A percentile compares a stretch with the other conserved stretches of the same genome.
Conservation (phyloP, 1,284 basidiomycete species). For the Puccinia brachypodii region DNA sequence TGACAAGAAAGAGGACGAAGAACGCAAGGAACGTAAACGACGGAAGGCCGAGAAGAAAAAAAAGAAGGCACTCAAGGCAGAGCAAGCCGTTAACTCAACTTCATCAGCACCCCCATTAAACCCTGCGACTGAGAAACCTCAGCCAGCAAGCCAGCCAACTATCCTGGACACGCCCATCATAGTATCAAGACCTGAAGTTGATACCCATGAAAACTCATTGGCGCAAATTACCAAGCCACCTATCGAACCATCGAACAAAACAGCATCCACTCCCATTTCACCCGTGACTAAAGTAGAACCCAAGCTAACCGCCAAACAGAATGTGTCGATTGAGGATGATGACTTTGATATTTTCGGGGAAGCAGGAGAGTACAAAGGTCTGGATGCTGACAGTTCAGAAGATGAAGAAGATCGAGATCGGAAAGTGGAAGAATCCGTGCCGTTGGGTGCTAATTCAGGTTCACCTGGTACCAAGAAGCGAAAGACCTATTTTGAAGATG, state of each 20-base stretch:
- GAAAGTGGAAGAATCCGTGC: not conserved
- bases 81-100: not conserved
- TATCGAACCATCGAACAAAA: not conserved
- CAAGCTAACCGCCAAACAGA: not conserved
- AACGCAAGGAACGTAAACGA: conserved; percentile 44
- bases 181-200: not conserved
- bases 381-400: conserved; percentile 41
- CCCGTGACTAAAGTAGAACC: not conserved
- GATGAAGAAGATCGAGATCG: conserved; percentile 6
- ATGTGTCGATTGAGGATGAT: conserved; percentile 29
- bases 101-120: not conserved
- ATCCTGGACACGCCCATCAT: not conserved
- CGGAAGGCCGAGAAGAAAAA: conserved; percentile 44
- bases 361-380: conserved; percentile 46
- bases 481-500: conserved; percentile 46
- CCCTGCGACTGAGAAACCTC: not conserved
- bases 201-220: not conserved
- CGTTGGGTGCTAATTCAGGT: not conserved
- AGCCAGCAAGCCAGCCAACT: not conserved
- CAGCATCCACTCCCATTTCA: not conserved
- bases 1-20: conserved; percentile 20
- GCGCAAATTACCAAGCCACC: not conserved
- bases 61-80: conserved; percentile 29
- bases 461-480: conserved; percentile 9
- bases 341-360: conserved; percentile 46